Evolutionary conservation across 2,329 filamentous ascomycete genomes (phyloP), one percentile per base, ranked within the genome.

Genomic region (Fusarium poae): DNA sequence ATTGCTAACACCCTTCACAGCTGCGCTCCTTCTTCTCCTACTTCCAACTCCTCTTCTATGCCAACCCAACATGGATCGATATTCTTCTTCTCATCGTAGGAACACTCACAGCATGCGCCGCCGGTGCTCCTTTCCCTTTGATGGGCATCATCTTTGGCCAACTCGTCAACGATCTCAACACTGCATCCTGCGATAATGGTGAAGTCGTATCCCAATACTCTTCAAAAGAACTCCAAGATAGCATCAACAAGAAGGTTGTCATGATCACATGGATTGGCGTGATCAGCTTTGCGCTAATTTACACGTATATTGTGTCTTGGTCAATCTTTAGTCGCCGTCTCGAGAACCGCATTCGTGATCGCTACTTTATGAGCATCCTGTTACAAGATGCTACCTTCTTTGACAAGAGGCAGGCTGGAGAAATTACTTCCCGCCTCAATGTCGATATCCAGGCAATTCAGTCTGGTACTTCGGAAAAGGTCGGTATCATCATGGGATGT

Each of bases 381-480:
- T 80, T 83, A 48, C 88, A 91, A 72, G 88, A 90, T 57, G 84
- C 88, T 1, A 80, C 86, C 16, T 91, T 87, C 74, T 91, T 91
- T 73, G 89, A 91, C 71, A 83, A 83, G 16, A 81, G 89, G 12
- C 84, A 87, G 46, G 83, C 88, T 1, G 89, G 89, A 18, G 87
- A 91, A 75, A 85, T 91, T 15, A 84, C 87, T 3, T 86, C 87
- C 11, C 83, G 89, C 20, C 83, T 92, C 43, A 89, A 89, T 72
- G 83, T 83, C 55, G 89, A 92, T 71, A 89, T 92, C 34, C 85
- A 89, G 61, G 85, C 86, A 2, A 87, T 92, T 52, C 89, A 90
- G 72, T 84, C 85, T 0, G 90, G 90, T 16, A 91, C 89, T 0
- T 89, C 87, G 2, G 90, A 92, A 77, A 92, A 92, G 75, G 89